phyloP scores from a whole-genome alignment of 495 filamentous ascomycete genomes.

The Cudoniella acicularis region DNA sequence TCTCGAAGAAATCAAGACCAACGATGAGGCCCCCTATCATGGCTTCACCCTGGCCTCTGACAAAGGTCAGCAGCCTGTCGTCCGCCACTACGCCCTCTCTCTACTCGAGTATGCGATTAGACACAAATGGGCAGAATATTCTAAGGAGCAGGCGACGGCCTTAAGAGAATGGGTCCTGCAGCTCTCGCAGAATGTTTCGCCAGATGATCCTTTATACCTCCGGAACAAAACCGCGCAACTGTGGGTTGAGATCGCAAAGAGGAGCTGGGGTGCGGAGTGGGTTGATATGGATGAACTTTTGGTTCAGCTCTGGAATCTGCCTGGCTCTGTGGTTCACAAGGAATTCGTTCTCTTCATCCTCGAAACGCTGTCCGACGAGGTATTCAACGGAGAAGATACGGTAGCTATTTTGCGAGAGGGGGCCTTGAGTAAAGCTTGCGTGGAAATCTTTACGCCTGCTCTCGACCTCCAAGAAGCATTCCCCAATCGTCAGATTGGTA shows the following conservation, averaged over 20 bases:
- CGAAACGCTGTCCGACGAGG: slow-evolving; percentile 91
- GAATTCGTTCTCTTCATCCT: slow-evolving; percentile 77
- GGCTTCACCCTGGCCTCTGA: slow-evolving; percentile 82
- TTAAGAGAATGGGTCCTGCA: slow-evolving; percentile 70
- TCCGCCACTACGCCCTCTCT: slow-evolving; percentile 90
- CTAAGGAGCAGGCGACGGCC: slow-evolving; percentile 55
- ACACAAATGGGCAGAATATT: slow-evolving; percentile 73
- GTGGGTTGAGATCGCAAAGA: slow-evolving; percentile 92
- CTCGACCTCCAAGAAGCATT: slow-evolving; percentile 69
- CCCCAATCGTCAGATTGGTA: slow-evolving; percentile 58
- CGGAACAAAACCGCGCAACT: slow-evolving; percentile 93
- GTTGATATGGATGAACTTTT: slow-evolving; percentile 87
- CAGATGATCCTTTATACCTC: slow-evolving; percentile 75
- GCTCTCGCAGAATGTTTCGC: slow-evolving; percentile 68
- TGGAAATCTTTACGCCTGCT: slow-evolving; percentile 87
- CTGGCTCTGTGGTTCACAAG: slow-evolving; percentile 64
- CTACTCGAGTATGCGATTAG: slow-evolving; percentile 84
- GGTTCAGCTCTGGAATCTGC: slow-evolving; percentile 70
- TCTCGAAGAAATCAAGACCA: slow-evolving; percentile 77
- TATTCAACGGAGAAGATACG: slow-evolving; percentile 86
- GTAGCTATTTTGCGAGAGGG: slow-evolving; percentile 77
- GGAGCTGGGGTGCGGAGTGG: slow-evolving; percentile 89
- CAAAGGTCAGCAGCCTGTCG: slow-evolving; percentile 65
- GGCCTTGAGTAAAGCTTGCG: slow-evolving; percentile 78
- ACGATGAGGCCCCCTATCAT: slow-evolving; percentile 72